Percentiles rank a stretch among this genome's conserved stretches.
phyloP scores from a whole-genome alignment of 345 rosid species.

The Lepidium africanum region DNA sequence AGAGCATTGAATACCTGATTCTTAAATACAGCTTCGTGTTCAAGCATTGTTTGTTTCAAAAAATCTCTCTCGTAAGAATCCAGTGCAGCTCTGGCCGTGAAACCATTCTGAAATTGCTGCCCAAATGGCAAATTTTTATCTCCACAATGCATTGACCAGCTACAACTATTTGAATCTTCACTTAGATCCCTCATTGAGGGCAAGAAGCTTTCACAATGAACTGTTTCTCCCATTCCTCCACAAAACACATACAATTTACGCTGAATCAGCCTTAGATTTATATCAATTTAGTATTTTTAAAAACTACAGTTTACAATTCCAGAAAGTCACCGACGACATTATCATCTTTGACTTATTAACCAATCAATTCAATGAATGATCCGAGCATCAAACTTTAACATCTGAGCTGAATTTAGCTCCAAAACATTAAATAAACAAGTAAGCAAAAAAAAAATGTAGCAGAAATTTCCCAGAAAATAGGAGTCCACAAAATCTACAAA shows the following conservation, averaged over 20 bases:
- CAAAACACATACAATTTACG: not conserved
- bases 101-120: slow-evolving; percentile 50
- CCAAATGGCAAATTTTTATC: slow-evolving; percentile 45
- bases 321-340: slow-evolving; percentile 9
- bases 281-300: not conserved
- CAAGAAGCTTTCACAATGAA: slow-evolving; percentile 62
- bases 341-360: not conserved
- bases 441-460: not conserved
- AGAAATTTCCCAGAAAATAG: slow-evolving; percentile 4
- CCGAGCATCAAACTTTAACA: not conserved
- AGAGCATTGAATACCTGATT: slow-evolving; percentile 32
- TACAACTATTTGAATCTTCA: slow-evolving; percentile 61
- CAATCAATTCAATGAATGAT: not conserved
- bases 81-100: slow-evolving; percentile 32
- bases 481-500: not conserved
- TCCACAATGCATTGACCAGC: slow-evolving; percentile 49
- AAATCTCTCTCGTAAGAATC: slow-evolving; percentile 50
- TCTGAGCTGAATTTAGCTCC: not conserved
- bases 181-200: slow-evolving; percentile 69
- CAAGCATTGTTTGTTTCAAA: slow-evolving; percentile 69
- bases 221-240: slow-evolving; percentile 72
- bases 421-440: not conserved
- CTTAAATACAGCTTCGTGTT: slow-evolving; percentile 81
- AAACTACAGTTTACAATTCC: not conserved
- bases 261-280: not conserved